Base-by-base conservation (phyloP, 805 yeast genomes). In the Metschnikowia amazonensis region DNA sequence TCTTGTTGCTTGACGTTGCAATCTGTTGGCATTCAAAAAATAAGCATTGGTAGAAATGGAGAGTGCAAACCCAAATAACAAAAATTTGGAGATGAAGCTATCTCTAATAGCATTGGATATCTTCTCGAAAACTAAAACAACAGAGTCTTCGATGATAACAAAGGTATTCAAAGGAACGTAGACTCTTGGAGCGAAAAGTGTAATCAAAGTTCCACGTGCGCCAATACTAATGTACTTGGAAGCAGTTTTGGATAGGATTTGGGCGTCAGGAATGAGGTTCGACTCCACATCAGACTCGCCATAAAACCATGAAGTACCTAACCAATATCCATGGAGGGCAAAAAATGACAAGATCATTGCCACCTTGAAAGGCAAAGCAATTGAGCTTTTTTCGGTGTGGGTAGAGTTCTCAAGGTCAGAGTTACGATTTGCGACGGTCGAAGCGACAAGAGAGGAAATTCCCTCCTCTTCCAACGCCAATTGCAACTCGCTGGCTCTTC, bases 391-490 rank as follows among this genome's bases (percentile, higher is more conserved):
- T 21, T 60, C 56, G 5, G 62, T 52, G 13, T 55, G 56, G 33
- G 56, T 53, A 25, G 63, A 49, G 31, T 47, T 36, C 25, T 51
- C 48, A 18, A 72, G 65, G 47, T 61, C 70, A 34, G 59, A 60
- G 28, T 69, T 58, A 36, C 60, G 66, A 14, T 82, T 81, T 29
- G 89, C 90, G 31, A 81, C 75, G 52, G 79, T 81, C 9, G 64
- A 63, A 7, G 97, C 97, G 28, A 86, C 85, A 38, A 71, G 64
- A 32, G 81, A 79, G 36, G 86, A 76, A 28, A 92, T 79, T 21
- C 99, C 98, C 60, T 92, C 99, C 63, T 92, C 99, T 69, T 90
- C 94, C 52, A 92, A 73, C 24, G 87, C 89, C 51, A 80, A 81
- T 60, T 84, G 82, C 60, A 89, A 77, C 45, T 81, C 79, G 48